Conservation (phyloP, 2,329 filamentous ascomycete species). For the Sclerotinia subarctica region DNA sequence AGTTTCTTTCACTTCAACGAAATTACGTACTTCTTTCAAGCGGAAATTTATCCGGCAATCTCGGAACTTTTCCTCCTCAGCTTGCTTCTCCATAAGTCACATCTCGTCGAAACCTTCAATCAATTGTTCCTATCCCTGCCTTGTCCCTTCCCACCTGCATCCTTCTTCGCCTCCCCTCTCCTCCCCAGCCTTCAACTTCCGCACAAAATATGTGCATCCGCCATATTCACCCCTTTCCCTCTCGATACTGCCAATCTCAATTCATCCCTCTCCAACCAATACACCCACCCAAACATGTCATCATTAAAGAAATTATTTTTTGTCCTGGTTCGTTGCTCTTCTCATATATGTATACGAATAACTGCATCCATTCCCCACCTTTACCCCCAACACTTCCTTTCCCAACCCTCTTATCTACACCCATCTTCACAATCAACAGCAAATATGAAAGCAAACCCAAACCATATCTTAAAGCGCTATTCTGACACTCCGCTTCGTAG, state of each 20-base stretch:
- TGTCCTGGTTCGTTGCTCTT: neutral
- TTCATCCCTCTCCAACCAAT: neutral
- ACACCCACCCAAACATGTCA: neutral
- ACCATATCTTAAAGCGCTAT: too few relatives aligned
- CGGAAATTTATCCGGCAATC: slow-evolving; percentile 25
- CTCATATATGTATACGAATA: too few relatives aligned
- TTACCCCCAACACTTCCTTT: too few relatives aligned
- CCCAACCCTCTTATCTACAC: too few relatives aligned
- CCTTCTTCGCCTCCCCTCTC: neutral
- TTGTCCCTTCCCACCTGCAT: neutral
- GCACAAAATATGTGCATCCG: slow-evolving; percentile 7
- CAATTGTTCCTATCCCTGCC: neutral
- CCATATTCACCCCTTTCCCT: neutral
- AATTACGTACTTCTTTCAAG: slow-evolving; percentile 42
- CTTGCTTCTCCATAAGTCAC: neutral
- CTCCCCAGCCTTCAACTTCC: too few relatives aligned
- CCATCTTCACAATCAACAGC: too few relatives aligned
- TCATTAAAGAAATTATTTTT: neutral
- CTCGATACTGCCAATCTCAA: neutral
- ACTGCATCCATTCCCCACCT: too few relatives aligned
- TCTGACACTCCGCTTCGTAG: neutral
- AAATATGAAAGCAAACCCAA: too few relatives aligned
- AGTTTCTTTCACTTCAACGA: too few relatives aligned
- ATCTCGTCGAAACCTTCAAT: neutral
- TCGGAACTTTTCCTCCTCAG: neutral